Evolutionary conservation across 2,329 filamentous ascomycete genomes (phyloP).

Genomic region (Tolypocladium cylindrosporum): DNA sequence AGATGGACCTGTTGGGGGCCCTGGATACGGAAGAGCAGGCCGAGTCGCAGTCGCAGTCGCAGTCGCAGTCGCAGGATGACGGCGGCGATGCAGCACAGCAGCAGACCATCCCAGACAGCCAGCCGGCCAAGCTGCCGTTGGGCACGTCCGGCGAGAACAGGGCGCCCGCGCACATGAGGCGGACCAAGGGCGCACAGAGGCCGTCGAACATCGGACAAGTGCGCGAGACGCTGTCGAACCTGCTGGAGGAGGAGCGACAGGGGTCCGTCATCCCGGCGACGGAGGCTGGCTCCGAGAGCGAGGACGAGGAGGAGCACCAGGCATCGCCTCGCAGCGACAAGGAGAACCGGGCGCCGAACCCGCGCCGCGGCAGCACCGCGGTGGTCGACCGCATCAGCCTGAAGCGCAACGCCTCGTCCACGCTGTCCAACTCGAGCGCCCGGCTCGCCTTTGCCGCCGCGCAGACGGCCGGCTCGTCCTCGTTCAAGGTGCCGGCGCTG

Average conservation of each 20-base stretch:
- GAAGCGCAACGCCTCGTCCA: slow-evolving; percentile 43
- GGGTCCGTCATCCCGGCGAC: slow-evolving; percentile 38
- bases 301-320: slow-evolving; percentile 25
- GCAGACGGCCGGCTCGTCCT: slow-evolving; percentile 24
- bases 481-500: slow-evolving; percentile 61
- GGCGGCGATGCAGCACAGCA: slow-evolving; percentile 15
- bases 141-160: slow-evolving; percentile 31
- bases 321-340: slow-evolving; percentile 29
- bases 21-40: slow-evolving; percentile 18
- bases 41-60: slow-evolving; percentile 25
- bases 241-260: slow-evolving; percentile 67
- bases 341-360: slow-evolving; percentile 34
- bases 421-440: slow-evolving; percentile 15
- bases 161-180: slow-evolving; percentile 50
- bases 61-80: slow-evolving; percentile 6
- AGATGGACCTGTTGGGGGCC: slow-evolving; percentile 63
- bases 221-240: slow-evolving; percentile 69
- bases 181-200: slow-evolving; percentile 52
- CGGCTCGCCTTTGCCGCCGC: slow-evolving; percentile 48
- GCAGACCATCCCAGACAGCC: slow-evolving; percentile 39
- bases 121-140: slow-evolving; percentile 30
- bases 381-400: slow-evolving; percentile 68
- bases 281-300: slow-evolving; percentile 24
- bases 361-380: slow-evolving; percentile 25
- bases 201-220: slow-evolving; percentile 72